Percentiles rank a stretch among this genome's conserved stretches.
Conservation (phyloP, 768 basidiomycete species). For the Boletellus ananas region DNA sequence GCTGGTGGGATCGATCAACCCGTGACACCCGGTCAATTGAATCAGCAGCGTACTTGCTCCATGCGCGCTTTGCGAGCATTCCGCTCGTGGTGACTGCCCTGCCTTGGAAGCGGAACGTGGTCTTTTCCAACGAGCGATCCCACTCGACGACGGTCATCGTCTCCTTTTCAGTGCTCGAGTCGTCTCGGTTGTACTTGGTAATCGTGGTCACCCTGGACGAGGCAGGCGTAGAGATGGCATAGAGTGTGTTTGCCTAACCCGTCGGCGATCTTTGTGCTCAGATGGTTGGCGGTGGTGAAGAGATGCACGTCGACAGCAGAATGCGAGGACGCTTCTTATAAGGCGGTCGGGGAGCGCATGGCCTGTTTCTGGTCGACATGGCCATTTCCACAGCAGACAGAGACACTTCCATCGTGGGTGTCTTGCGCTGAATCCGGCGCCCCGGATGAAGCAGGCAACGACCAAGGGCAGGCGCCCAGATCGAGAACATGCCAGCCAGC, state of each 20-base stretch:
- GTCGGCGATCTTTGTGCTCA: constrained; percentile 17
- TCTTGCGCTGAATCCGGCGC: no score
- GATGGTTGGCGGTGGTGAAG: constrained; percentile 14
- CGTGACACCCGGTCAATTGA: no score
- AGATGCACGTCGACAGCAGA: constrained; percentile 10
- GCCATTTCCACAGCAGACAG: no score
- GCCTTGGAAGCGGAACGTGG: constrained; percentile 4
- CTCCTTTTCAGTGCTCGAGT: neutral
- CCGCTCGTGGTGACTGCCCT: neutral
- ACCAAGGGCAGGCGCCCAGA: no score
- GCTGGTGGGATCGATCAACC: constrained; percentile 1
- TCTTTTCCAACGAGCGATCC: neutral
- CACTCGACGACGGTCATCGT: constrained; percentile 9
- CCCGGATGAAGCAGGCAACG: no score
- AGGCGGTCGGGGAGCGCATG: no score
- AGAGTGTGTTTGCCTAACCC: constrained; percentile 4
- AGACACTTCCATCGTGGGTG: no score
- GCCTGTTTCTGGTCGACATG: no score
- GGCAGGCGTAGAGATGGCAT: constrained; percentile 5
- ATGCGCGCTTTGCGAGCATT: neutral
- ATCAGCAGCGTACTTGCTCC: neutral
- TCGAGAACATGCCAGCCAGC: no score
- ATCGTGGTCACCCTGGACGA: constrained; percentile 1
- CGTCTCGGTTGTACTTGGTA: neutral
- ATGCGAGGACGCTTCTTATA: no score